phyloP scores from a whole-genome alignment of 2,329 filamentous ascomycete genomes.

The Diplodia intermedia region DNA sequence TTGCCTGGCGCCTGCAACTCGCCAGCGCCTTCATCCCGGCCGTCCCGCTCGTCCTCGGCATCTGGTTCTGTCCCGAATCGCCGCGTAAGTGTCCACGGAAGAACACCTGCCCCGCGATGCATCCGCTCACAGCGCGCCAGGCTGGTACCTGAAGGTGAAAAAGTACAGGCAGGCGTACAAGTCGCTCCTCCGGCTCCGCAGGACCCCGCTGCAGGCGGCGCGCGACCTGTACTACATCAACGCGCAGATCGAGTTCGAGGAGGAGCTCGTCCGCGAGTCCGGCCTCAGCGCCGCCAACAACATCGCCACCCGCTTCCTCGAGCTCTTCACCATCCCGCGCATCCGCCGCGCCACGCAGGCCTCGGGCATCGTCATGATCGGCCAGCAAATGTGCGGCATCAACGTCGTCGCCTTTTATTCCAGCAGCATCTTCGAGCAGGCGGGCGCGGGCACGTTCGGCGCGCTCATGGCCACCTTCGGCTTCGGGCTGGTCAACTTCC shows the following conservation, averaged over 20 bases:
- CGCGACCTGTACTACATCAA: constrained; percentile 54
- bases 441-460: constrained; percentile 51
- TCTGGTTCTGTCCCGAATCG: constrained; percentile 53
- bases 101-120: neutral
- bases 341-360: constrained; percentile 76
- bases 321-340: constrained; percentile 72
- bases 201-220: constrained; percentile 50
- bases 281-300: constrained; percentile 38
- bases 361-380: constrained; percentile 79
- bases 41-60: constrained; percentile 47
- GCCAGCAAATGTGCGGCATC: constrained; percentile 66
- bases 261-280: constrained; percentile 42
- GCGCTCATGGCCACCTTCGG: constrained; percentile 63
- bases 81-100: constrained; percentile 36
- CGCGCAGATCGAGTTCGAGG: constrained; percentile 46
- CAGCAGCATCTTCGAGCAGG: constrained; percentile 57
- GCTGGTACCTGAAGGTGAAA: constrained; percentile 51
- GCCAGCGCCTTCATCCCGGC: constrained; percentile 51
- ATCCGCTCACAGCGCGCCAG: neutral
- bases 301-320: constrained; percentile 53
- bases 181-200: constrained; percentile 49
- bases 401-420: constrained; percentile 60
- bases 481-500: constrained; percentile 65
- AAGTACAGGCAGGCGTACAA: constrained; percentile 49
- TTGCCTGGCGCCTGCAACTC: constrained; percentile 51